Evolutionary conservation across 805 yeast species (phyloP).

Genomic region (Kazachstania psychrophila): DNA sequence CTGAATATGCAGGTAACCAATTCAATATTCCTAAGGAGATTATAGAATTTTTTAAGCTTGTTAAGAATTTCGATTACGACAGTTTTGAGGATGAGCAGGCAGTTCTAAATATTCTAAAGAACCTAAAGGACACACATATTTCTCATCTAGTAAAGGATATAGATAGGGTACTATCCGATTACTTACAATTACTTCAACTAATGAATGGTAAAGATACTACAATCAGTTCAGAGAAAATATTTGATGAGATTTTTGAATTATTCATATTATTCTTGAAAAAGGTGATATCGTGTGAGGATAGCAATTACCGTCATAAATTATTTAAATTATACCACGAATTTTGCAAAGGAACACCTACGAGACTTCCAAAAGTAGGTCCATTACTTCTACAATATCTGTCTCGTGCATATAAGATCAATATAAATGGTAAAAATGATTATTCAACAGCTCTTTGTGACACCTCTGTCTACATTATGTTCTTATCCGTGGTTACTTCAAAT

Average conservation of each 20-base stretch:
- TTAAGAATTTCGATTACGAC: neutral
- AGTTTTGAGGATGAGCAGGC: slow-evolving; percentile 32
- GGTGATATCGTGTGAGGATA: slow-evolving; percentile 35
- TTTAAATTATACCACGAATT: slow-evolving; percentile 38
- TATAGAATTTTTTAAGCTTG: slow-evolving; percentile 45
- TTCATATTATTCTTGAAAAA: slow-evolving; percentile 2
- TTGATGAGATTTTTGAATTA: slow-evolving; percentile 27
- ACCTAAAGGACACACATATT: slow-evolving; percentile 44
- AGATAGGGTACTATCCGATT: slow-evolving; percentile 24
- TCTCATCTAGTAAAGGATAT: slow-evolving; percentile 55
- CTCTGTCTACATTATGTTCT: slow-evolving; percentile 41
- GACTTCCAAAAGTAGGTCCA: slow-evolving; percentile 44
- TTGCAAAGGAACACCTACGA: slow-evolving; percentile 9
- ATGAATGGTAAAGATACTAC: slow-evolving; percentile 15
- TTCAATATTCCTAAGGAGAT: slow-evolving; percentile 52
- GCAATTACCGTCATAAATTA: slow-evolving; percentile 49
- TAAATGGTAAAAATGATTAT: slow-evolving; percentile 51
- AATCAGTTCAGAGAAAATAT: slow-evolving; percentile 17
- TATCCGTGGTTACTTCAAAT: slow-evolving; percentile 28
- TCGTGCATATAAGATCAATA: slow-evolving; percentile 39
- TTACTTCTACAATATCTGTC: slow-evolving; percentile 40
- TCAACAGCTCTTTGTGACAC: slow-evolving; percentile 32
- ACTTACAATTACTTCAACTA: slow-evolving; percentile 32
- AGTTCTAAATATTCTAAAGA: slow-evolving; percentile 43
- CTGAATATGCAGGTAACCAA: slow-evolving; percentile 60